Evolutionary conservation across 2,329 filamentous ascomycete genomes (phyloP).

Genomic region (Alternaria novae-zelandiae): DNA sequence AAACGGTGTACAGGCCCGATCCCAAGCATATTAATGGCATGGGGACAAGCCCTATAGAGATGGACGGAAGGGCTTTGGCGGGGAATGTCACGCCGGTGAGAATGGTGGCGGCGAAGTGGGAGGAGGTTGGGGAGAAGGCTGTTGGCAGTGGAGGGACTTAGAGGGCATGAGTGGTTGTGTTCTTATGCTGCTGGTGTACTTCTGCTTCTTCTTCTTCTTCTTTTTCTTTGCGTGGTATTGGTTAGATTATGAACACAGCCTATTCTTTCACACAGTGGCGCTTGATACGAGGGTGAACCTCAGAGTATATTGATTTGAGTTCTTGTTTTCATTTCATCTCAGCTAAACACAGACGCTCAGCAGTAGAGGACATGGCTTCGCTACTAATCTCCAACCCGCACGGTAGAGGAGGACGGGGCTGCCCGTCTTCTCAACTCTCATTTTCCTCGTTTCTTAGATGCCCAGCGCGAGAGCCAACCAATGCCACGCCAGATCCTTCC

Average conservation of each 20-base stretch:
- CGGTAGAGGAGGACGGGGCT: conserved; percentile 1
- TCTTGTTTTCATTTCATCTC: neutral
- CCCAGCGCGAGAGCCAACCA: neutral
- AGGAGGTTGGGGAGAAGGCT: neutral
- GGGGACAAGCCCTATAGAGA: neutral
- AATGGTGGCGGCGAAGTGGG: neutral
- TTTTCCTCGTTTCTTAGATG: neutral
- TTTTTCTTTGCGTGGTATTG: neutral
- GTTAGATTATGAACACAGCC: neutral
- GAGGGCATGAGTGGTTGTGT: neutral
- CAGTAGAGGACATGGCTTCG: conserved; percentile 1
- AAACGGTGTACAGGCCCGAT: neutral
- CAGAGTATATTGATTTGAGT: neutral
- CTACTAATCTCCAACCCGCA: neutral
- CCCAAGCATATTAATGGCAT: neutral
- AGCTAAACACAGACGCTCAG: conserved; percentile 1
- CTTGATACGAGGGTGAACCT: neutral
- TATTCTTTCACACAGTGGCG: neutral
- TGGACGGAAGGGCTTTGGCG: neutral
- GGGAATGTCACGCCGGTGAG: neutral
- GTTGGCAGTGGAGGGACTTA: neutral
- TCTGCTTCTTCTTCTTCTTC: neutral
- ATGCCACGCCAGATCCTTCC: conserved; percentile 1
- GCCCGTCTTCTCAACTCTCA: conserved; percentile 6
- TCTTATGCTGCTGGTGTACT: neutral